A percentile compares a stretch with the other conserved stretches of the same genome.
phyloP scores from a whole-genome alignment of 2,329 filamentous ascomycete genomes.

The Aspergillus novoparasiticus region DNA sequence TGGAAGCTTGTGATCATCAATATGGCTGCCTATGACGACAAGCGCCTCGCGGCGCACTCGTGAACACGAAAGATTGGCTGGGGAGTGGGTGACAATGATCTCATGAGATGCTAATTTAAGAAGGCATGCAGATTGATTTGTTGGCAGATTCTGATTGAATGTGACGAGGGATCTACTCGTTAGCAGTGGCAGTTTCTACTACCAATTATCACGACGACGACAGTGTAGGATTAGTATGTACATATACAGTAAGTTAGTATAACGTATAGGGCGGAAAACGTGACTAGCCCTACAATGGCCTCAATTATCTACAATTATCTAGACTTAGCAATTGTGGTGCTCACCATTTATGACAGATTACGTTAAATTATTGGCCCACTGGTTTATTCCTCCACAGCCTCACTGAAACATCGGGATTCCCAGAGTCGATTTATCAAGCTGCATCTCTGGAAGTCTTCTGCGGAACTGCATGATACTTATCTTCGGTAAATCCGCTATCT shows the following conservation, averaged over 20 bases:
- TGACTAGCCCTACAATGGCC: not conserved
- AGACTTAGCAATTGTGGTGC: no score
- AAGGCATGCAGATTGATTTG: not conserved
- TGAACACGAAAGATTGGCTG: constrained; percentile 4
- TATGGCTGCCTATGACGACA: constrained; percentile 20
- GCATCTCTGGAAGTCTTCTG: not conserved
- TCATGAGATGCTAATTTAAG: constrained; percentile 2
- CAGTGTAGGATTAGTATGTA: no score
- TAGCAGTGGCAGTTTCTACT: not conserved
- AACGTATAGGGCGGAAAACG: not conserved
- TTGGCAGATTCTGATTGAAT: not conserved
- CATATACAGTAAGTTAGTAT: not conserved
- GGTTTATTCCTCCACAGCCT: no score
- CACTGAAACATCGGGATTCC: no score
- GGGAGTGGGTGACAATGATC: not conserved
- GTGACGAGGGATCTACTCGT: not conserved
- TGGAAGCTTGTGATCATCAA: constrained; percentile 15
- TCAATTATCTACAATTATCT: not conserved
- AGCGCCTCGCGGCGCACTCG: constrained; percentile 17
- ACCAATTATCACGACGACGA: not conserved
- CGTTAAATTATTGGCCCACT: no score
- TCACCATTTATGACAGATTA: no score
- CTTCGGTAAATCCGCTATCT: not conserved
- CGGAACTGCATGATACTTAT: not conserved
- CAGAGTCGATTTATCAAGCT: not conserved